Evolutionary conservation across 2,329 filamentous ascomycete genomes (phyloP).

Genomic region (Berkeleyomyces rouxiae): DNA sequence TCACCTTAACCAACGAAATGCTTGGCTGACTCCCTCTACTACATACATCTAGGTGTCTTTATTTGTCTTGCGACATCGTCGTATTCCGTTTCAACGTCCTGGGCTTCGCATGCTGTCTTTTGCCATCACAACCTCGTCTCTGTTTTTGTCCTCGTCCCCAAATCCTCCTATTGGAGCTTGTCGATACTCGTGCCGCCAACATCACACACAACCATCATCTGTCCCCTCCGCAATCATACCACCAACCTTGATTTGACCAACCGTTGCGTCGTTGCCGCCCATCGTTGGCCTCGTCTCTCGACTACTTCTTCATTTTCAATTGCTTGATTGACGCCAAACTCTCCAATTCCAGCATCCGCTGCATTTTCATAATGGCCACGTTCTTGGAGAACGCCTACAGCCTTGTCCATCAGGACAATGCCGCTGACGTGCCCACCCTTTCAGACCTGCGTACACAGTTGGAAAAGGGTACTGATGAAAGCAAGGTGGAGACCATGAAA

Average conservation of each 20-base stretch:
- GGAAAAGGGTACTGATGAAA: constrained; percentile 85
- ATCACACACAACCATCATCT: not conserved
- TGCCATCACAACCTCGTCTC: too few species aligned
- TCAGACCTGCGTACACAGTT: constrained; percentile 85
- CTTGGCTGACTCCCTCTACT: not conserved
- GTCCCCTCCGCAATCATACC: not conserved
- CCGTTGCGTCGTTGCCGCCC: not conserved
- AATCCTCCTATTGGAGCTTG: not conserved
- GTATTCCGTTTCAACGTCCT: too few species aligned
- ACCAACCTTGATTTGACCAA: not conserved
- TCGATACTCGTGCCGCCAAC: not conserved
- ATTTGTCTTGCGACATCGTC: not conserved
- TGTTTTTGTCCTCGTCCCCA: not conserved
- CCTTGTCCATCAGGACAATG: constrained; percentile 93
- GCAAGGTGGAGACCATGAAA: constrained; percentile 92
- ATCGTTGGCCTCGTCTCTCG: not conserved
- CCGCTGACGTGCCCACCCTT: constrained; percentile 75
- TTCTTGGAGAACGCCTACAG: constrained; percentile 94
- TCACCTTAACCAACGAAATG: not conserved
- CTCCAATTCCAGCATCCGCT: not conserved
- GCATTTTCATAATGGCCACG: constrained; percentile 59
- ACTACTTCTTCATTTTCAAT: not conserved
- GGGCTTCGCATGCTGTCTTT: too few species aligned
- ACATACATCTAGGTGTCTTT: not conserved
- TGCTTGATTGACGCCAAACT: not conserved